A percentile compares a stretch with the other conserved stretches of the same genome.
These are phyloP conservation scores for Aspergillus japonicus DNA, from an alignment of 2,329 filamentous ascomycete species.

Conservation along the genomic window DNA sequence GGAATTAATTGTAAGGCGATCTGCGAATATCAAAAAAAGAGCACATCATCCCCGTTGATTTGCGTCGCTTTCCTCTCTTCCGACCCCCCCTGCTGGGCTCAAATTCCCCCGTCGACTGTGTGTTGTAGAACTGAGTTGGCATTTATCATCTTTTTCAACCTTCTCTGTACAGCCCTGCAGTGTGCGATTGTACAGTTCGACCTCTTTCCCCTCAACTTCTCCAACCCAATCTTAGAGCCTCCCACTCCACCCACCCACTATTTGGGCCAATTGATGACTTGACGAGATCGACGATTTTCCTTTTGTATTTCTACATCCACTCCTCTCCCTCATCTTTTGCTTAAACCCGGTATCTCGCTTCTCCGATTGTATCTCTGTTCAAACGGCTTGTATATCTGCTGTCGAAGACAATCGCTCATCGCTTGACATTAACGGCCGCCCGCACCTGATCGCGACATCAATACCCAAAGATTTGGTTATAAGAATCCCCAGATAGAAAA, in stretches of 20 bases:
- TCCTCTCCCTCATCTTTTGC: constrained; percentile 16
- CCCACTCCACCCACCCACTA: constrained; percentile 17
- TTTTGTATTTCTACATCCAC: constrained; percentile 32
- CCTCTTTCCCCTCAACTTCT: constrained; percentile 13
- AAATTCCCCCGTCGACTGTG: constrained; percentile 11
- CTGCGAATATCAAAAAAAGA: constrained; percentile 23
- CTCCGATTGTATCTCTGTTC: constrained; percentile 5
- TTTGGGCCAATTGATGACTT: constrained; percentile 40
- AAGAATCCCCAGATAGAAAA: constrained; percentile 8
- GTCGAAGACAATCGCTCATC: constrained; percentile 10
- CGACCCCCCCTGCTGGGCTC: constrained; percentile 10
- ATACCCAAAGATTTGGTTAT: background rate
- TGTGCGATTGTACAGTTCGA: constrained; percentile 1
- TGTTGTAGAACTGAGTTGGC: constrained; percentile 12
- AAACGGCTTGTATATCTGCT: constrained; percentile 2
- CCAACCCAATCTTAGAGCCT: constrained; percentile 15
- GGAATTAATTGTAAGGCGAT: constrained; percentile 10
- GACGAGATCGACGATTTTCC: constrained; percentile 43
- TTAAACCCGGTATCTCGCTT: constrained; percentile 12
- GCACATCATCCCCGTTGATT: constrained; percentile 1
- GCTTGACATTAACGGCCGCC: constrained; percentile 18
- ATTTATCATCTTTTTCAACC: background rate
- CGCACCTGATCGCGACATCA: constrained; percentile 11
- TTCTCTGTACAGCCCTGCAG: background rate
- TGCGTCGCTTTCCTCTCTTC: constrained; percentile 5